Conservation (phyloP, 208 protist genomes). For the Leishmania turanica region DNA sequence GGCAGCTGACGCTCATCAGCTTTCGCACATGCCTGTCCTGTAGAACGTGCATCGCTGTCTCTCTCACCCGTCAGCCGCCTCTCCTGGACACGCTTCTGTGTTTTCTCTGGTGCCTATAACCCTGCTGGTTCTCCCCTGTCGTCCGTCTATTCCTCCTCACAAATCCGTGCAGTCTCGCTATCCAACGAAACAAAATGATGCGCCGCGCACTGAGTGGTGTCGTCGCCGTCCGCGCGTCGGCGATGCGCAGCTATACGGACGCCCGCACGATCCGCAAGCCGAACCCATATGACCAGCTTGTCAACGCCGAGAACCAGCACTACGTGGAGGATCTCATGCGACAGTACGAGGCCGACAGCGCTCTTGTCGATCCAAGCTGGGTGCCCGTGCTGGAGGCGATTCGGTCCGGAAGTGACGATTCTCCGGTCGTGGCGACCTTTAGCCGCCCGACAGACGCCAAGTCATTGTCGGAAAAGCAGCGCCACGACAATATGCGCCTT, state of each 20-base stretch:
- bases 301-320: conserved; percentile 66
- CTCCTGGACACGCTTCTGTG: background rate
- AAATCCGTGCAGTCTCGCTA: background rate
- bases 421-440: conserved; percentile 75
- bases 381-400: conserved; percentile 81
- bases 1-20: background rate
- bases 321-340: conserved; percentile 83
- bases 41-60: background rate
- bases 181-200: conserved; percentile 50
- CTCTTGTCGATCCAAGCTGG: conserved; percentile 83
- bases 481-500: conserved; percentile 89
- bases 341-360: conserved; percentile 74
- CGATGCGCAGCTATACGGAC: conserved; percentile 66
- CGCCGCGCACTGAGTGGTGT: conserved; percentile 47
- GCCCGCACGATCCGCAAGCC: conserved; percentile 82
- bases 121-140: background rate
- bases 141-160: conserved; percentile 12
- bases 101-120: background rate
- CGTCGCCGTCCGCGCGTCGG: conserved; percentile 16
- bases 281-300: conserved; percentile 72
- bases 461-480: conserved; percentile 75
- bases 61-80: background rate
- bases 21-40: background rate
- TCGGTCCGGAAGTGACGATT: conserved; percentile 42
- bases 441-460: conserved; percentile 63